Evolutionary conservation across 2,329 filamentous ascomycete genomes (phyloP).

Genomic region (Penicillium sp.): DNA sequence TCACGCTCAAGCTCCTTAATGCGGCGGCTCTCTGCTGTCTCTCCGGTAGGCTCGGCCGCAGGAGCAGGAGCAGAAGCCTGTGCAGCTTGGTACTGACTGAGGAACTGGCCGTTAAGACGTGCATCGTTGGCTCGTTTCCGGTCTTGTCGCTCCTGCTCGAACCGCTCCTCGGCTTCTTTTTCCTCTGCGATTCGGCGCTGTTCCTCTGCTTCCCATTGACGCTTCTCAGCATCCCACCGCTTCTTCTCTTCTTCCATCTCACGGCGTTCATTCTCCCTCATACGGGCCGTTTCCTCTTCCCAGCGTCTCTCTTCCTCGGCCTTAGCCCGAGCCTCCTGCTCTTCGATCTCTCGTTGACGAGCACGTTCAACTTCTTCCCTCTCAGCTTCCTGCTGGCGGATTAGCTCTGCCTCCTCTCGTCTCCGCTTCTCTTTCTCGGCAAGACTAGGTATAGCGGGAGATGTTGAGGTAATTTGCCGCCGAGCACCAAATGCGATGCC

Average conservation of each 20-base stretch:
- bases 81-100: conserved; percentile 80
- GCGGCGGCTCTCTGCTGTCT: conserved; percentile 58
- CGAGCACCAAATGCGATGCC: conserved; percentile 88
- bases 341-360: conserved; percentile 47
- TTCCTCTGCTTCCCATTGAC: conserved; percentile 71
- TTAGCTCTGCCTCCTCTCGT: conserved; percentile 54
- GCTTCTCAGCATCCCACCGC: conserved; percentile 52
- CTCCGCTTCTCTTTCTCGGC: conserved; percentile 76
- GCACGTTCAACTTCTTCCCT: conserved; percentile 51
- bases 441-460: conserved; percentile 71
- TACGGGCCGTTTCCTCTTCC: conserved; percentile 44
- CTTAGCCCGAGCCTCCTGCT: conserved; percentile 45
- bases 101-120: conserved; percentile 72
- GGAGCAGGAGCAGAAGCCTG: conserved; percentile 45
- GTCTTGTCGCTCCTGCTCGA: conserved; percentile 63
- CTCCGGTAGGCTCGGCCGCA: conserved; percentile 37
- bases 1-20: conserved; percentile 76
- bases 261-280: conserved; percentile 50
- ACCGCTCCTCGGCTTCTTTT: conserved; percentile 62
- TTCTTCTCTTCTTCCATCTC: conserved; percentile 46
- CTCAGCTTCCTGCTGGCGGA: conserved; percentile 40
- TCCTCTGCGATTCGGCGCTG: conserved; percentile 68
- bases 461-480: conserved; percentile 82
- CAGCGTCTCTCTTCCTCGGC: conserved; percentile 46
- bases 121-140: conserved; percentile 59